A percentile compares a stretch with the other conserved stretches of the same genome.
Evolutionary conservation across 1,139 yeast genomes (phyloP).

Genomic region (Scheffersomyces segobiensis): DNA sequence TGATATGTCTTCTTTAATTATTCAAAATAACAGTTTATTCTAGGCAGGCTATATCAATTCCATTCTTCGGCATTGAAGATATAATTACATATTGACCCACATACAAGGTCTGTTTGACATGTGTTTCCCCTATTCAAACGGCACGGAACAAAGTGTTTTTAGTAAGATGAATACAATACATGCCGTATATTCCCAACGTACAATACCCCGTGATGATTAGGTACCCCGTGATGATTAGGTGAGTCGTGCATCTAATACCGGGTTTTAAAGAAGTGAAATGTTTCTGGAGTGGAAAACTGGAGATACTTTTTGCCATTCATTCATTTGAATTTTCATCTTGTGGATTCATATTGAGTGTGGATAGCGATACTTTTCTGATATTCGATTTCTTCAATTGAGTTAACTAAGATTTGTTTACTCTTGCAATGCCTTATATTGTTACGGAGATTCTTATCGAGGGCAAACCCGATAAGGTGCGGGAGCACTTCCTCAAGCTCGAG

Average conservation of each 20-base stretch:
- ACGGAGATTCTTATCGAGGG: background rate
- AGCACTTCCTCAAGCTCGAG: background rate
- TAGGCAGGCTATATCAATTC: background rate
- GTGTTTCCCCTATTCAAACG: background rate
- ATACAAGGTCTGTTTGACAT: background rate
- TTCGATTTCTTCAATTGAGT: background rate
- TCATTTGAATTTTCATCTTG: background rate
- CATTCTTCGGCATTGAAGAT: background rate
- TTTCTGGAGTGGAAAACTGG: background rate
- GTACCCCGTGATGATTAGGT: background rate
- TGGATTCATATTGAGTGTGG: background rate
- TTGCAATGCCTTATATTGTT: background rate
- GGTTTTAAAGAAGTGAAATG: background rate
- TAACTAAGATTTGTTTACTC: background rate
- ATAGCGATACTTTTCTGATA: background rate
- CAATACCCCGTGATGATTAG: no score
- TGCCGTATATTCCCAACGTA: no score
- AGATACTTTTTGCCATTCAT: background rate
- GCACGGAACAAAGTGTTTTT: background rate
- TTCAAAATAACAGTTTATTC: background rate
- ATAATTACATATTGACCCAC: background rate
- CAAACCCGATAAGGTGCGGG: background rate
- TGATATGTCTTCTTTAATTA: background rate
- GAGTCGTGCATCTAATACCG: background rate
- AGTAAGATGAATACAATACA: no score